Base-by-base conservation (phyloP, 2,329 filamentous ascomycete species). In the Scopulariopsis brevicaulis region DNA sequence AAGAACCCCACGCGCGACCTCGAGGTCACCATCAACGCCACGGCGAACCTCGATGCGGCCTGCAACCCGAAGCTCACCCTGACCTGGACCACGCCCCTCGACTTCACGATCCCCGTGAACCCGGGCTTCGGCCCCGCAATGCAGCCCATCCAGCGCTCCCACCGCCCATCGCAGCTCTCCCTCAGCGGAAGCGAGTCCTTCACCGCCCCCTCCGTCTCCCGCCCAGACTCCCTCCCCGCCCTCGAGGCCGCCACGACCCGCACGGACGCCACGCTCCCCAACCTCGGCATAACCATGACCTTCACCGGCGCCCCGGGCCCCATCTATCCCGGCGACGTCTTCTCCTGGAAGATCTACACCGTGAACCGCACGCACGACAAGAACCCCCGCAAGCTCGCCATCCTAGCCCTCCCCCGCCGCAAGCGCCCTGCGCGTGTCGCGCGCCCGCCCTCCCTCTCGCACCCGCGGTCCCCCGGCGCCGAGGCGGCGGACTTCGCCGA, bases 201-300 rank as follows among this genome's bases (percentile, higher is more conserved):
- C 55, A 75, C 77, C 22, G 78, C 83, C 1, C 79, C 84, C 4
- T 77, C 81, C 12, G 71, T 81, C 59, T 78, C 71, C 57, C 78
- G 80, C 1, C 83, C 84, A 2, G 82, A 86, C 66, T 74, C 82
- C 35, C 73, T 86, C 2, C 83, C 83, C 12, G 72, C 75, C 28
- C 76, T 85, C 52, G 81, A 85, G 64, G 77, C 82, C 28, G 71
- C 79, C 58, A 74, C 75, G 53, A 68, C 68, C 58, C 73, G 70
- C 62, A 70, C 69, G 40, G 78, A 81, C 55, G 69, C 74, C 53
- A 65, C 73, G 55, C 67, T 82, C 46, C 78, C 79, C 3, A 80
- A 86, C 60, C 81, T 89, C 55, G 87, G 87, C 59, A 81, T 93
- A 59, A 89, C 85, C 40, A 83, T 93, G 72, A 90, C 86, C 48